phyloP scores from a whole-genome alignment of 495 filamentous ascomycete species.

The Daldinia grandis region DNA sequence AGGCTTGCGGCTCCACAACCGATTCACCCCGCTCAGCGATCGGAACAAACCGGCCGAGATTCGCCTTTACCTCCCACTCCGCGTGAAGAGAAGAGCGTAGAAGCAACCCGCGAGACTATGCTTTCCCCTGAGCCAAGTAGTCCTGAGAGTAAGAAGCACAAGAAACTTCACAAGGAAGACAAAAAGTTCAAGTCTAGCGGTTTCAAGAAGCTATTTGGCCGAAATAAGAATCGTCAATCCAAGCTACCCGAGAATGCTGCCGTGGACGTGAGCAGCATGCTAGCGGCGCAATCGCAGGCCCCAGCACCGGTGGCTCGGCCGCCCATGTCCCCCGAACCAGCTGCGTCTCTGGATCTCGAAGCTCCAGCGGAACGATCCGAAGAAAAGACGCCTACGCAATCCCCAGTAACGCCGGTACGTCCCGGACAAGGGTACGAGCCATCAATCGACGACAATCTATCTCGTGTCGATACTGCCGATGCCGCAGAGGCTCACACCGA shows the following conservation, averaged over 20 bases:
- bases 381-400: constrained; percentile 46
- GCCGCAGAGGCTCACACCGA: constrained; percentile 70
- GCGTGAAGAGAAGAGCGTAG: constrained; percentile 50
- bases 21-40: constrained; percentile 50
- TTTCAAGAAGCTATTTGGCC: constrained; percentile 70
- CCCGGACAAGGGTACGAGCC: constrained; percentile 56
- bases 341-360: constrained; percentile 37
- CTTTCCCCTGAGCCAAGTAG: constrained; percentile 56
- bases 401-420: constrained; percentile 30
- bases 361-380: constrained; percentile 46
- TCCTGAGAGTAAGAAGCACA: constrained; percentile 57
- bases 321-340: constrained; percentile 44
- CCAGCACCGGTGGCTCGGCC: constrained; percentile 29
- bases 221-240: constrained; percentile 63
- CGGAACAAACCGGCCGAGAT: constrained; percentile 43
- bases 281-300: constrained; percentile 32
- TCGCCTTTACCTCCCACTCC: constrained; percentile 53
- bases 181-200: constrained; percentile 55
- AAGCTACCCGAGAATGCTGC: constrained; percentile 60
- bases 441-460: constrained; percentile 63
- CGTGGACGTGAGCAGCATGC: constrained; percentile 50
- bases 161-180: constrained; percentile 66
- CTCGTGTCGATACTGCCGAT: constrained; percentile 71
- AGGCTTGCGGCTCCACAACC: constrained; percentile 46
- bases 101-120: constrained; percentile 53